Conservation (phyloP, 495 filamentous ascomycete genomes). For the Aspergillus diversus region DNA sequence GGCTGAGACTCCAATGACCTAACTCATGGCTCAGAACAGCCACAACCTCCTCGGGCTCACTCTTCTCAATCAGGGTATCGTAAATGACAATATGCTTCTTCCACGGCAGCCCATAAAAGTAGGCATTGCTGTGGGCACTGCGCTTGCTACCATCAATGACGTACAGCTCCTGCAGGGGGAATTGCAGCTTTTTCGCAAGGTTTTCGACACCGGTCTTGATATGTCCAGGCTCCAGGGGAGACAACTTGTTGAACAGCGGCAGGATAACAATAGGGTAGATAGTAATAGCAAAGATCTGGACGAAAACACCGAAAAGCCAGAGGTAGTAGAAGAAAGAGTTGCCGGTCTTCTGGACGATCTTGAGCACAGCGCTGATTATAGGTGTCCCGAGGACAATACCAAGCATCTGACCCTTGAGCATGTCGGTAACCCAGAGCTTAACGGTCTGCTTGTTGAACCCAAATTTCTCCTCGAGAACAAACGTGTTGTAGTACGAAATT, state of each 20-base stretch:
- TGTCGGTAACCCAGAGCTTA: constrained; percentile 85
- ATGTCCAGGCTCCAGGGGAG: constrained; percentile 81
- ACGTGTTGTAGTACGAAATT: constrained; percentile 85
- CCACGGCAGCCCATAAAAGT: constrained; percentile 98
- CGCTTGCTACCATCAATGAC: constrained; percentile 98
- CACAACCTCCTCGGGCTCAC: constrained; percentile 85
- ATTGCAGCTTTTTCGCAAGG: constrained; percentile 81
- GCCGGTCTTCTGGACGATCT: constrained; percentile 89
- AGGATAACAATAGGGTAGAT: constrained; percentile 94
- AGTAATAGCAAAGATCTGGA: constrained; percentile 92
- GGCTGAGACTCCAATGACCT: constrained; percentile 93
- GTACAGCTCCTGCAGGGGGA: constrained; percentile 86
- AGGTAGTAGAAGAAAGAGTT: constrained; percentile 95
- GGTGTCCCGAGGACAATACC: constrained; percentile 78
- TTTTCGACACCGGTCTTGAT: constrained; percentile 88
- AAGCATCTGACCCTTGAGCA: constrained; percentile 88
- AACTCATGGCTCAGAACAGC: constrained; percentile 95
- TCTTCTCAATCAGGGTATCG: constrained; percentile 96
- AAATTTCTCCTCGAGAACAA: constrained; percentile 94
- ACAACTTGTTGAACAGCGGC: constrained; percentile 97
- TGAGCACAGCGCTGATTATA: constrained; percentile 85
- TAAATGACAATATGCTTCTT: constrained; percentile 99
- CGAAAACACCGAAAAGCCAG: constrained; percentile 85
- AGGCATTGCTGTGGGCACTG: constrained; percentile 95
- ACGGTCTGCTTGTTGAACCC: constrained; percentile 98